Evolutionary conservation across 148 eudicot species (phyloP), one percentile per base, ranked within the genome.

Genomic region (Euryodendron excelsum): DNA sequence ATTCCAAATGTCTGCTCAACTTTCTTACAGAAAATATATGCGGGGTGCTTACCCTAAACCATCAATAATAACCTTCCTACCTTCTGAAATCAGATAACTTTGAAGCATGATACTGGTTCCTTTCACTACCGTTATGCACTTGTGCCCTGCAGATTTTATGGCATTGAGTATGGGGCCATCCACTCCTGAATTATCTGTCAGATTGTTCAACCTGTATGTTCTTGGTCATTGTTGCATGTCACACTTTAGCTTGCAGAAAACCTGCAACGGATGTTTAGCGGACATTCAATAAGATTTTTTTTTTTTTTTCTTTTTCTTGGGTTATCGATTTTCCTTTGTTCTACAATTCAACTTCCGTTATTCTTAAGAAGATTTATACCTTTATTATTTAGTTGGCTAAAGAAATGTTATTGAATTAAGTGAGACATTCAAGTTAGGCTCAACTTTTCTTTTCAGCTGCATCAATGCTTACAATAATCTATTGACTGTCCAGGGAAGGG

Each of bases 401-500:
- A 31, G 30, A 61, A 61, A 28, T 30, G 18, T 13, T 61, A 48
- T 28, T 4, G 9, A 48, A 25, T 50, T 12, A 72, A 30, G 8
- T 18, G 47, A 34, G 56, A 75, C 34, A 45, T 28, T 58, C 45
- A 74, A 58, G 3, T 34, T 62, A 27, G 28, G 59, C 15, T 44
- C 17, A 28, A 20, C 27, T 27, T 69, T 45, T 47, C 7, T 3
- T 3, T 67, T 47, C 45, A 44, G 33, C 28, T 67, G 30, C 53
- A 47, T 23, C 50, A 15, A 41, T 45, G 55, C 31, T 37, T 11
- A 37, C 21, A 50, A 68, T 37, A 25, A 74, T 80, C 44, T 74
- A 28, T 70, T 55, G 56, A 45, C 25, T 77, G 69, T 66, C 73
- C 85, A 96, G 99, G 99, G 99, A 77, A 91, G 99, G 71, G 99